Evolutionary conservation across 768 basidiomycete genomes (phyloP).

Genomic region (Mycena alexandri): DNA sequence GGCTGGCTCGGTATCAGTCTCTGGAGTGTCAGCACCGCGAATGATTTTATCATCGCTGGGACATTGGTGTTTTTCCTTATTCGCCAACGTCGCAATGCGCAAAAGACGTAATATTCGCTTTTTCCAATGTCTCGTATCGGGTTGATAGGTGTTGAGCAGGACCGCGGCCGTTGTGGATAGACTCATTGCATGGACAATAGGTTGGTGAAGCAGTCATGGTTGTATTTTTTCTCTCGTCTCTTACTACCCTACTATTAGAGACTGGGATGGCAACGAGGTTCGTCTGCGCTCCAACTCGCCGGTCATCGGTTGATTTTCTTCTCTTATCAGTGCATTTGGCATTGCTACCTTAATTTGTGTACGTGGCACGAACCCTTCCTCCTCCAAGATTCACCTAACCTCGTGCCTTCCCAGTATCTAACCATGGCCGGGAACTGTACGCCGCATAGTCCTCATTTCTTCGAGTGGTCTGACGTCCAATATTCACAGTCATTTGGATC

Average conservation of each 20-base stretch:
- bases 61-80: not conserved
- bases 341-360: not conserved
- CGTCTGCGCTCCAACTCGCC: not conserved
- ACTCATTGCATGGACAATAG: not conserved
- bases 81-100: not conserved
- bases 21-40: not conserved
- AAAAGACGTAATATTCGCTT: not conserved
- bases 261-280: not conserved
- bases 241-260: not conserved
- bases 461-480: not conserved
- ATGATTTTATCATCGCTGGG: not conserved
- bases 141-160: not conserved
- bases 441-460: not conserved
- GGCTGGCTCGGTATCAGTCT: not conserved
- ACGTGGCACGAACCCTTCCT: not conserved
- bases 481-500: not conserved
- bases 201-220: not conserved
- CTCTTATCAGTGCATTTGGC: not conserved
- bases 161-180: not conserved
- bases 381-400: not conserved
- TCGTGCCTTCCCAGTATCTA: not conserved
- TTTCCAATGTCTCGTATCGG: not conserved
- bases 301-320: not conserved
- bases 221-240: not conserved
- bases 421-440: not conserved